Base-by-base conservation (phyloP, 306 rosid species). In the Dryas octopetala region DNA sequence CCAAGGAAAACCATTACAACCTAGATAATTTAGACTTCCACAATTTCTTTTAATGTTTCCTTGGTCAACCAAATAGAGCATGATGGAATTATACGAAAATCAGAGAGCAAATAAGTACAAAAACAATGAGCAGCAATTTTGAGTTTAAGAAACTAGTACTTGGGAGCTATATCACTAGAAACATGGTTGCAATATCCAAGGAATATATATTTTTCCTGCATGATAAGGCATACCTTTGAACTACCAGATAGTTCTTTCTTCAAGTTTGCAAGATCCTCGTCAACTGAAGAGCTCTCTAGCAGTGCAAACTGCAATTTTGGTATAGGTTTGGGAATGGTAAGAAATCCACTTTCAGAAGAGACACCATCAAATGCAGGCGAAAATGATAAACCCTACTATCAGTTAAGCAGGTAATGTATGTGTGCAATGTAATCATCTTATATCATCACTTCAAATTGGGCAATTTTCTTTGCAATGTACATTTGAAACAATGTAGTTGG, bases 231-330 rank as follows among this genome's bases (percentile, higher is more conserved):
- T 77, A 93, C 98, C 96, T 86, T 91, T 76, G 90, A 77, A 82
- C 85, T 74, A 63, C 90, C 91, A 48, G 98, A 82, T 62, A 93
- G 66, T 71, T 91, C 91, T 74, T 71, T 87, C 78, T 81, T 84
- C 86, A 83, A 80, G 78, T 59, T 43, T 47, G 82, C 81, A n/a
- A 86, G 75, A 78, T 82, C 90, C 69, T 82, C 85, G 4, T 93
- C 98, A 67, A 93, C 97, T 1, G 97, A 93, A 49, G 98, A 83
- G 75, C 92, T 74, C 89, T 90, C 97, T 32, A 92, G 83, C 90
- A 92, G 23, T 41, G 97, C 97, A 90, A 92, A 92, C 97, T 92
- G 91, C 73, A 81, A 87, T n/a, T 41, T 43, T 44, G 69, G 51
- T 64, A 45, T 6, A 63, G 26, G 45, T 63, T 63, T 41, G 38